Evolutionary conservation across 75 land plant species (phyloP), one percentile per base, ranked within the genome.

Genomic region (Cupressus sempervirens): DNA sequence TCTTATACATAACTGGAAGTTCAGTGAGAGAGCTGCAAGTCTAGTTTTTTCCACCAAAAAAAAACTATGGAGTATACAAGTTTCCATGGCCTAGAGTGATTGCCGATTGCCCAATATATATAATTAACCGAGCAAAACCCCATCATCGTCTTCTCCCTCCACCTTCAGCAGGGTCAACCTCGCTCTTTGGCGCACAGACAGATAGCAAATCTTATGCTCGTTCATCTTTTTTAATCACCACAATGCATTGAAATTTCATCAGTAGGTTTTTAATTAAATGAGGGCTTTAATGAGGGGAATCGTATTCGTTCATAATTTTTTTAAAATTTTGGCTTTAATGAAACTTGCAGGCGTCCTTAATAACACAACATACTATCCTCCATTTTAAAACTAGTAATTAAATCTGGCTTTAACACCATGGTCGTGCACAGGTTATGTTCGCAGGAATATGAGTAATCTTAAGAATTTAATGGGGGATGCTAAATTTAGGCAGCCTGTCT

Each of bases 1-100:
- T 89, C 73, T 89, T 89, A 81, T 87, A 86, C 73, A 89, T 89
- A 68, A 20, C 88, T 68, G 73, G 8, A 29, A 30, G 34, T 68
- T 6, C 73, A 4, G 73, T 30, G 29, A 68, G 12, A 11, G 73
- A 29, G 73, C 73, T 68, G 0, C 73, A 68, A 34, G 34, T 30
- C 73, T 68, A 7, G 4, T 68, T 29, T 68, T 29, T 30, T 29
- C 26, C 29, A 7, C 29, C 12, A n/a, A n/a, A 9, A 68, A 68
- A 68, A 29, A 1, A 68, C 73, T 3, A 2, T 3, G 6, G 30
- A 68, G 8, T 29, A 32, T 68, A n/a, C 73, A 68, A 7, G 34
- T 11, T 7, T 9, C 73, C 73, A 68, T 68, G 34, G 9, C 73
- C 73, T 7, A 68, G 3, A 29, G 29, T 12, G 12, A 68, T 10